These are phyloP conservation scores for Cyberlindnera saturnus DNA, from an alignment of 805 yeast genomes.

Conservation along the genomic window DNA sequence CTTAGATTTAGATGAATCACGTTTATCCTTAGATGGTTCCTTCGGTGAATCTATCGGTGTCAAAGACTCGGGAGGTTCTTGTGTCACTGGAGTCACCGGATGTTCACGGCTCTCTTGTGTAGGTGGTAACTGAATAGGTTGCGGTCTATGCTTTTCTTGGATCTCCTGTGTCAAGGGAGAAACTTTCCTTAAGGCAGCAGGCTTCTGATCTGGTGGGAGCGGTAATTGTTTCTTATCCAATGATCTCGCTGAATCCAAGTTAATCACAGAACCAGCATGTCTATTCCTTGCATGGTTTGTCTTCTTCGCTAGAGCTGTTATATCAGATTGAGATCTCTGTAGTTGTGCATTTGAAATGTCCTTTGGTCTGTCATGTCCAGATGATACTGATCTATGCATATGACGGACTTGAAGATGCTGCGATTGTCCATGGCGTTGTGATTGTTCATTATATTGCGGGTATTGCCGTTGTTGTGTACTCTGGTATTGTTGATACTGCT, in stretches of 20 bases:
- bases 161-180: slow-evolving; percentile 8
- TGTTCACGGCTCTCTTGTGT: background rate
- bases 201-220: slow-evolving; percentile 1
- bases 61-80: slow-evolving; percentile 7
- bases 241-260: slow-evolving; percentile 2
- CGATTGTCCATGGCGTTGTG: slow-evolving; percentile 4
- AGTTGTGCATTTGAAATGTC: slow-evolving; percentile 1
- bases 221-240: slow-evolving; percentile 2
- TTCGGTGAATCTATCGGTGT: slow-evolving; percentile 4
- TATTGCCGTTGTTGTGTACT: slow-evolving; percentile 3
- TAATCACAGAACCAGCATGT: slow-evolving; percentile 24
- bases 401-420: background rate
- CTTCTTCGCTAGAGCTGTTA: slow-evolving; percentile 2
- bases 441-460: slow-evolving; percentile 1
- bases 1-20: slow-evolving; percentile 17
- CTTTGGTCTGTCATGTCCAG: too few species aligned
- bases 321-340: slow-evolving; percentile 15
- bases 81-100: slow-evolving; percentile 3
- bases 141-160: slow-evolving; percentile 1
- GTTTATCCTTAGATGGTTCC: slow-evolving; percentile 3
- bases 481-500: background rate
- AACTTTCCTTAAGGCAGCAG: slow-evolving; percentile 3
- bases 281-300: slow-evolving; percentile 32
- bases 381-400: too few species aligned
- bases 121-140: background rate